Conservation (phyloP, 1,284 basidiomycete genomes). For the Marasmius sp. region DNA sequence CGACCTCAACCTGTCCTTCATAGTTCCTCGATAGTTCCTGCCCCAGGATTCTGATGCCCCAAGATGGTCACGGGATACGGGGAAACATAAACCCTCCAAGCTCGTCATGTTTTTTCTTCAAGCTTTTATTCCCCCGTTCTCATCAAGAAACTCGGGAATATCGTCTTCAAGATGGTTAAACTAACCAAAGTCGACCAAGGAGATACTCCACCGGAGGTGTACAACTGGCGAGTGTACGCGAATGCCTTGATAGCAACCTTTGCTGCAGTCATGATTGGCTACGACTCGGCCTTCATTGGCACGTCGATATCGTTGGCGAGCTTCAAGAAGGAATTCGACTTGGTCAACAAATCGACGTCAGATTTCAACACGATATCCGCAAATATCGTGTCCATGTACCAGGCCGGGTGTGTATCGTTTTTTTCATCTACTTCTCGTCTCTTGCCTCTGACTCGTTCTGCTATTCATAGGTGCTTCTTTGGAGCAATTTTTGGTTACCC, state of each 20-base stretch:
- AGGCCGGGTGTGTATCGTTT: conserved; percentile 30
- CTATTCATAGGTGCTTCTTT: conserved; percentile 30
- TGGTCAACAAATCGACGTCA: conserved; percentile 29
- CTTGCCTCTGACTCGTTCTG: background rate
- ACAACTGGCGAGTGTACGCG: conserved; percentile 47
- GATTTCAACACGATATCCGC: conserved; percentile 37
- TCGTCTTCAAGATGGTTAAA: conserved; percentile 14
- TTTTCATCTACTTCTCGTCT: conserved; percentile 7
- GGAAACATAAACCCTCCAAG: too few relatives aligned
- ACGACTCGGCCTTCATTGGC: conserved; percentile 38
- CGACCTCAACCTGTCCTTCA: too few relatives aligned
- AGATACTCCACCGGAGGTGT: conserved; percentile 43
- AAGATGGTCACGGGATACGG: too few relatives aligned
- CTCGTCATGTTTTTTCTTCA: background rate
- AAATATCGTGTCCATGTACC: conserved; percentile 50
- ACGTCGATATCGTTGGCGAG: conserved; percentile 39
- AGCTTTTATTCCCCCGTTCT: background rate
- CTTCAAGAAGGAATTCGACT: conserved; percentile 44
- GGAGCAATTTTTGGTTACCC: conserved; percentile 36
- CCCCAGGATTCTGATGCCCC: too few relatives aligned
- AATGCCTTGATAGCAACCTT: conserved; percentile 38
- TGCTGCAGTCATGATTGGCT: conserved; percentile 43
- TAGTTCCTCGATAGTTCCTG: too few relatives aligned
- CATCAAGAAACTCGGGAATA: conserved; percentile 19
- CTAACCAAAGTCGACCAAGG: conserved; percentile 35